Evolutionary conservation across 768 basidiomycete genomes (phyloP), one percentile per base, ranked within the genome.

Genomic region (Boletus tylopilopsis): DNA sequence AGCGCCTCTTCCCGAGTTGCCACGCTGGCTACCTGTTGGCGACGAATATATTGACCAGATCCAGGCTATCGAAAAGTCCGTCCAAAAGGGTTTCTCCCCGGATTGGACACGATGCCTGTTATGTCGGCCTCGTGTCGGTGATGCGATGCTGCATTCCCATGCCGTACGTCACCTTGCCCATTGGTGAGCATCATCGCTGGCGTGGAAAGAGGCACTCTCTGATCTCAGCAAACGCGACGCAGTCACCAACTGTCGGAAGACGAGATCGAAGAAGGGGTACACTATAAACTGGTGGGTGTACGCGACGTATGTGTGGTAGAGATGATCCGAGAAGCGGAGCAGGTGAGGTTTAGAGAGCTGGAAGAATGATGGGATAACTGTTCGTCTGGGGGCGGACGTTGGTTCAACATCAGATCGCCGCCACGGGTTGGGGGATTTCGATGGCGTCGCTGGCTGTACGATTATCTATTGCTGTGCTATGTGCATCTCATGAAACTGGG

Each of bases 11-110:
- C 37, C 44, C 1, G 40, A 42, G 23, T 43, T 25, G 16, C 35
- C 50, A 6, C 44, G 48, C 23, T 60, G 53, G 58, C 47, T 50
- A 12, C 27, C 48, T 18, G 13, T 60, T 4, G 11, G n/a, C 22
- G 55, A 57, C 23, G 34, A 41, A 9, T 39, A 51, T 15, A 48
- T 54, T 11, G 22, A 34, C 15, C 34, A 29, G 22, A 61, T 54
- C 18, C 51, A 45, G 39, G 36, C 34, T 16, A 19, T 47, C 12
- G 59, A 53, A 35, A 25, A 10, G 21, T 43, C 47, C 13, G 16
- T 44, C 11, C n/a, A 39, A 3, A 49, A 40, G n/a, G 4, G 16
- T 7, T 35, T 43, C 6, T 18, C 38, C 27, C 55, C 30, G 6
- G 43, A 42, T 38, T 30, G 43, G 55, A 49, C 43, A 18, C 47